Base-by-base conservation (phyloP, 169 alveolate genomes). In the Eimeria praecox region DNA sequence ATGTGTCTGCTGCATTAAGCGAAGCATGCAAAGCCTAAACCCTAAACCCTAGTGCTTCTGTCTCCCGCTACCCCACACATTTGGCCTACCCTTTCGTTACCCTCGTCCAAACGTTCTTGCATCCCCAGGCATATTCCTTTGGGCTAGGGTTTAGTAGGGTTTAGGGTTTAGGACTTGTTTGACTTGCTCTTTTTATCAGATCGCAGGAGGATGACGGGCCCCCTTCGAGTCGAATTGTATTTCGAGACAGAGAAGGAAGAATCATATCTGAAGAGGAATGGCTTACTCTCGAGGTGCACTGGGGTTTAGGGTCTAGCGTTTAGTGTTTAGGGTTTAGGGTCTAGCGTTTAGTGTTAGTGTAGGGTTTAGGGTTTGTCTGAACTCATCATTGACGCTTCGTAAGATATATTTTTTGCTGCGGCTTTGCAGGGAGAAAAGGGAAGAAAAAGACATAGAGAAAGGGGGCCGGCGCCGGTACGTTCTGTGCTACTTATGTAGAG, bases 221-320 rank as follows among this genome's bases (percentile, higher is more conserved):
- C 35, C 90, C 62, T 8, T 6, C 73, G 73, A 52, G 75, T 30
- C 90, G 73, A 27, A 85, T 95, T 54, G 90, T 95, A 8, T 95
- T 86, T 87, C 95, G 96, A 18, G 94, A 95, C 87, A 69, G 83
- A 87, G 90, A 95, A 40, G 96, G 96, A 38, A 46, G 94, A 14
- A 77, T 95, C 38, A 95, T 95, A 27, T 66, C 93, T 40, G 94
- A 89, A 52, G 96, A 71, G 75, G 96, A 95, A 44, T 95, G 96
- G 96, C 92, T 95, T 4, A 44, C 92, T 27, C 87, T 86, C 64
- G 93, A 95, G 95, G 95, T 89, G 62, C 44, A n/a, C 40, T 44
- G 44, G 64, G 87, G 64, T 44, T 77, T 44, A 75, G 86, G 71
- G 69, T 27, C 49, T 20, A 49, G 20, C 46, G 46, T 49, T 2